Percentiles rank a stretch among this genome's conserved stretches.
phyloP scores from a whole-genome alignment of 208 protist species.

The Acanthamoeba sp. region DNA sequence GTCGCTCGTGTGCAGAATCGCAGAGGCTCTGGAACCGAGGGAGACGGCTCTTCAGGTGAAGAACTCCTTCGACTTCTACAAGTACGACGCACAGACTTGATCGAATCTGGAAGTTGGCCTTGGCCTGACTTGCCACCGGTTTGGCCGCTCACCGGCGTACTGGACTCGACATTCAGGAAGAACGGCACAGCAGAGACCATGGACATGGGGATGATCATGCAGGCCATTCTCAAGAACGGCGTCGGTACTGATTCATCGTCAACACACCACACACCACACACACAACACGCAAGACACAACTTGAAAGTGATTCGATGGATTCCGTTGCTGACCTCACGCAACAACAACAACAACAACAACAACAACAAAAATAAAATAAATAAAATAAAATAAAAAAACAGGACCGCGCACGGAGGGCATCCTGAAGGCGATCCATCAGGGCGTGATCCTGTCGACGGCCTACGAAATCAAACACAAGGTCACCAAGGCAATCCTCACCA shows the following conservation, averaged over 20 bases:
- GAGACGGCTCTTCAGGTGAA: slow-evolving; percentile 12
- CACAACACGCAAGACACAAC: neutral
- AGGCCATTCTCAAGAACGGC: slow-evolving; percentile 53
- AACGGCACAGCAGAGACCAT: slow-evolving; percentile 35
- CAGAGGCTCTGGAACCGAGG: neutral
- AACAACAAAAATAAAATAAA: no score
- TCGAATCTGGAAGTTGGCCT: no score
- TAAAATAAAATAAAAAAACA: neutral
- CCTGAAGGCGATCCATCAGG: slow-evolving; percentile 67
- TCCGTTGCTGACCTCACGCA: no score
- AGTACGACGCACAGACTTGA: no score
- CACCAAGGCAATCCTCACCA: slow-evolving; percentile 54
- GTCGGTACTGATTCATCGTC: neutral
- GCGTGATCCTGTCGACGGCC: slow-evolving; percentile 35
- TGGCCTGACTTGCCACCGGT: no score
- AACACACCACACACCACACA: no score
- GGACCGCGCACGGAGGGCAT: slow-evolving; percentile 28
- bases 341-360: no score
- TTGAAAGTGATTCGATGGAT: neutral
- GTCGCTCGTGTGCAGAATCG: slow-evolving; percentile 43
- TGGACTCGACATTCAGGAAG: neutral
- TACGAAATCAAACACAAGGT: slow-evolving; percentile 61
- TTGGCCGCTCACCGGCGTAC: neutral
- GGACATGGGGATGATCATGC: slow-evolving; percentile 57
- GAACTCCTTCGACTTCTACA: slow-evolving; percentile 57